These are phyloP conservation scores for Hemileia vastatrix DNA, from an alignment of 1,284 basidiomycete species.

Conservation along the genomic window DNA sequence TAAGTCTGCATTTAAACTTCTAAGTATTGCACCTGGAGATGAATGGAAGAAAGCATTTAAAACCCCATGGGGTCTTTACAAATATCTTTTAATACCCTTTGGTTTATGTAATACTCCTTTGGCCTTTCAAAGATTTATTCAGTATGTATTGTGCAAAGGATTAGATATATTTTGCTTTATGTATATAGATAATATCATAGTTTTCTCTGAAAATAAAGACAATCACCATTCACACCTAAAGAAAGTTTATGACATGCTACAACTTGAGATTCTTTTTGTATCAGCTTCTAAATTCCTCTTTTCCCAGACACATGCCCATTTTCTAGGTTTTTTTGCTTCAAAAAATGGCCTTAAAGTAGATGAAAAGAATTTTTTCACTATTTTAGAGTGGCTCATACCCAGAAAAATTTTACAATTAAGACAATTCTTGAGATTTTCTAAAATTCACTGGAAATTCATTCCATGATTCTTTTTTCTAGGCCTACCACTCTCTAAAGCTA, in stretches of 20 bases:
- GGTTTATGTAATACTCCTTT: constrained; percentile 44
- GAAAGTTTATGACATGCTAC: not conserved
- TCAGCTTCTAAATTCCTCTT: constrained; percentile 5
- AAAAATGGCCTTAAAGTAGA: not conserved
- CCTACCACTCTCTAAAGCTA: no score
- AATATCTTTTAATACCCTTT: constrained; percentile 26
- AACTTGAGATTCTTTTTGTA: not conserved
- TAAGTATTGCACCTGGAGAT: constrained; percentile 18
- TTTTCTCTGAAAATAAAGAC: constrained; percentile 47
- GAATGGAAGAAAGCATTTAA: constrained; percentile 28
- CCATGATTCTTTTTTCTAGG: no score
- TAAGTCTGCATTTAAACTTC: constrained; percentile 26
- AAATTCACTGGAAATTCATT: no score
- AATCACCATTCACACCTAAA: constrained; percentile 6
- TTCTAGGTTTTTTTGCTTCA: constrained; percentile 1
- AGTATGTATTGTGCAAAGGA: constrained; percentile 31
- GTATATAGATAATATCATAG: constrained; percentile 45
- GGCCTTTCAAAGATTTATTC: constrained; percentile 40
- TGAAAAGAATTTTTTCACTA: not conserved
- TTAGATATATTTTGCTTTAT: constrained; percentile 37
- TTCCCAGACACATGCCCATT: not conserved
- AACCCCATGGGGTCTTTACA: constrained; percentile 14
- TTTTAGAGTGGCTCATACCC: no score
- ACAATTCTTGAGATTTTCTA: not conserved
- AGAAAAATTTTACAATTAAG: no score